phyloP scores from a whole-genome alignment of 1,139 yeast species.

The Dujonia santamariae region DNA sequence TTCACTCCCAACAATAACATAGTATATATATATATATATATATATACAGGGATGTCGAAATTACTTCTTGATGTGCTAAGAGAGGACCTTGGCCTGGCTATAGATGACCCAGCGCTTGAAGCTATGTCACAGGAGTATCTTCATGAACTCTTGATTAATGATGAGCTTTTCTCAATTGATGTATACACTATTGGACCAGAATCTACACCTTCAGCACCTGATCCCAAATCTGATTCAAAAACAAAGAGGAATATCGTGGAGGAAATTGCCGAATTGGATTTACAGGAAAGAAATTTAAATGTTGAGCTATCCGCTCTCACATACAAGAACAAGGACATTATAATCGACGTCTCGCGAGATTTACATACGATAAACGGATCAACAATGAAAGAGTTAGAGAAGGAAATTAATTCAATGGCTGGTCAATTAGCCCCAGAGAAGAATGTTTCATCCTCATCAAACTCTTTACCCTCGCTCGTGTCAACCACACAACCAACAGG shows the following conservation, averaged over 20 bases:
- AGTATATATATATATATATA: too few species aligned
- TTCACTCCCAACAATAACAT: too few species aligned
- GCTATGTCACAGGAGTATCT: constrained; percentile 19
- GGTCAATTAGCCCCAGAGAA: constrained; percentile 6
- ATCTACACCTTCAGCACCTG: background rate
- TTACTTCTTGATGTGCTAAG: constrained; percentile 20
- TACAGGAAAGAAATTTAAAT: constrained; percentile 28
- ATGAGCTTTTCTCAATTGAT: constrained; percentile 42
- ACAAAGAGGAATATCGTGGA: constrained; percentile 31
- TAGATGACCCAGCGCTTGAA: constrained; percentile 15
- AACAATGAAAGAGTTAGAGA: constrained; percentile 20
- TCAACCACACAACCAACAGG: constrained; percentile 5
- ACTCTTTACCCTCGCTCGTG: background rate
- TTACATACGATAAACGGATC: constrained; percentile 23
- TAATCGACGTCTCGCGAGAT: constrained; percentile 36
- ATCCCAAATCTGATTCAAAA: constrained; percentile 7
- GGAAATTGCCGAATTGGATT: constrained; percentile 47
- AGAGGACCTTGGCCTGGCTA: constrained; percentile 18
- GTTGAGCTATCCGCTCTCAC: constrained; percentile 31
- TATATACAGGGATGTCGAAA: too few species aligned
- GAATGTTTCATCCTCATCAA: constrained; percentile 1
- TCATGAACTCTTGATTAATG: constrained; percentile 33
- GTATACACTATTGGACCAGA: constrained; percentile 30
- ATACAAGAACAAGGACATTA: constrained; percentile 36
- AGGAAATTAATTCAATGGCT: constrained; percentile 21